These are phyloP conservation scores for Symbiodinium pilosum DNA, from an alignment of 73 alveolate genomes.

Conservation along the genomic window DNA sequence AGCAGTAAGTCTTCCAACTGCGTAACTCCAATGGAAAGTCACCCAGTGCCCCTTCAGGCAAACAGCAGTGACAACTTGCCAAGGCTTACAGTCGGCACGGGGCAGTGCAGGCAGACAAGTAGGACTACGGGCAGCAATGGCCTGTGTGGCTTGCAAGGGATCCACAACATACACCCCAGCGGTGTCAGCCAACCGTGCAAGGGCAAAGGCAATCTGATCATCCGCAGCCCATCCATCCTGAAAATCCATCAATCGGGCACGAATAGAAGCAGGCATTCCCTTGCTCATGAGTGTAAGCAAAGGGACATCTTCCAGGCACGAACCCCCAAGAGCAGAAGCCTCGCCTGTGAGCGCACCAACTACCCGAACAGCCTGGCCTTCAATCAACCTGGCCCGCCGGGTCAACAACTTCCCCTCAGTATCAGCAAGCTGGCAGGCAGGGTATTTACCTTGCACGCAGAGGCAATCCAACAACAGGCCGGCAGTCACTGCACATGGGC, in stretches of 20 bases:
- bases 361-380: too few relatives aligned
- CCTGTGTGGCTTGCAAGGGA: not conserved
- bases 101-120: not conserved
- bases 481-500: too few relatives aligned
- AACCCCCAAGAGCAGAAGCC: too few relatives aligned
- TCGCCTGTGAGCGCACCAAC: too few relatives aligned
- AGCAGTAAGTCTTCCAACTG: not conserved
- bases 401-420: too few relatives aligned
- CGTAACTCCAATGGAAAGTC: not conserved
- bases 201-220: not conserved
- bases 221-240: not conserved
- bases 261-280: not conserved
- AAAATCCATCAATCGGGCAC: not conserved
- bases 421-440: too few relatives aligned
- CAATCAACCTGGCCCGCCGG: too few relatives aligned
- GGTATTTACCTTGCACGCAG: too few relatives aligned
- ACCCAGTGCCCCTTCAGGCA: not conserved
- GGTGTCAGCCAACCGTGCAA: not conserved
- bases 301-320: too few relatives aligned
- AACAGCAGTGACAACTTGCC: not conserved
- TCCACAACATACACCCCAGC: not conserved
- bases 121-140: not conserved
- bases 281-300: too few relatives aligned
- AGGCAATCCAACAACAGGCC: too few relatives aligned
- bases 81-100: too few relatives aligned